phyloP scores from a whole-genome alignment of 2,329 filamentous ascomycete species.

The Paecilomyces sp. region DNA sequence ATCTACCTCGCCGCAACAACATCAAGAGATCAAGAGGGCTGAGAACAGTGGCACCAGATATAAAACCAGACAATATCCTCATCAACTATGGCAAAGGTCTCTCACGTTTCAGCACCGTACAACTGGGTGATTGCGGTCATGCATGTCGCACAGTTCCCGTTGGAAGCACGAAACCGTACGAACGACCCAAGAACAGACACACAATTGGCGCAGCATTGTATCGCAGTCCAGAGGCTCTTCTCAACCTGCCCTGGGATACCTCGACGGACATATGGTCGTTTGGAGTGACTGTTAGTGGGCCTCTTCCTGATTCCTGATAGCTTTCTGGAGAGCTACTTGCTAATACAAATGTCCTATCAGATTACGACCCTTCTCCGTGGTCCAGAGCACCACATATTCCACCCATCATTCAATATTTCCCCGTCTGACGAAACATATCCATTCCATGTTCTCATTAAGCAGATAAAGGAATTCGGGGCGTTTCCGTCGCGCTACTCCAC shows the following conservation, averaged over 20 bases:
- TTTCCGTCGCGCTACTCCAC: not conserved
- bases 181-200: not conserved
- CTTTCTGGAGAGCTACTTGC: not conserved
- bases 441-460: not conserved
- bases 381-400: not conserved
- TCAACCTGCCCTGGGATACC: constrained; percentile 27
- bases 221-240: constrained; percentile 28
- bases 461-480: not conserved
- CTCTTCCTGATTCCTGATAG: not conserved
- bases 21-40: not conserved
- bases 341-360: not conserved
- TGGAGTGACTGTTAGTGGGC: constrained; percentile 25
- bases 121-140: not conserved
- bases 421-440: not conserved
- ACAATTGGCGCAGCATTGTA: constrained; percentile 30
- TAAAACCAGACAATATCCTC: not conserved
- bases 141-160: not conserved
- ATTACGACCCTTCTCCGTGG: not conserved
- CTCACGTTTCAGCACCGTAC: not conserved
- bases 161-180: not conserved
- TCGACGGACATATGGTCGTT: constrained; percentile 37
- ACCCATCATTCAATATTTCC: not conserved
- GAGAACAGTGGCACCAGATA: not conserved
- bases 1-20: not conserved
- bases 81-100: not conserved